Percentiles rank a stretch among this genome's conserved stretches.
These are phyloP conservation scores for Colletotrichum navitas DNA, from an alignment of 2,329 filamentous ascomycete species.

Conservation along the genomic window DNA sequence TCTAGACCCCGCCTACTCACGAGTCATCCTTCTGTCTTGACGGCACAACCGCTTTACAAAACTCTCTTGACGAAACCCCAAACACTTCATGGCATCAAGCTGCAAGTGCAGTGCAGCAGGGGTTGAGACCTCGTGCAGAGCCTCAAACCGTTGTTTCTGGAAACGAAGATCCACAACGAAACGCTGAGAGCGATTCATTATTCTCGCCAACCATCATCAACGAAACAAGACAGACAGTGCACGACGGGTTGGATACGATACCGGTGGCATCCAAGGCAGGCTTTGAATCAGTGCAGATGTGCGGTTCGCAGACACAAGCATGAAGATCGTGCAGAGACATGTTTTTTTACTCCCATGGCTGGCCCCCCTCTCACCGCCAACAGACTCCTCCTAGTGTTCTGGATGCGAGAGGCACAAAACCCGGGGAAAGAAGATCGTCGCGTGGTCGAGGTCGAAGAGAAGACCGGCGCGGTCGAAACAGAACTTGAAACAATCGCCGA, in stretches of 20 bases:
- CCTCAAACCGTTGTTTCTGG: neutral
- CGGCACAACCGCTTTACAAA: neutral
- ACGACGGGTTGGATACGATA: too few species aligned
- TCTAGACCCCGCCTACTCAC: neutral
- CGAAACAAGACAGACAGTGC: neutral
- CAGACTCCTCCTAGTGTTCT: too few species aligned
- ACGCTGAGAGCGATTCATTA: neutral
- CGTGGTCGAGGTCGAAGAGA: neutral
- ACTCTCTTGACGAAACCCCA: neutral
- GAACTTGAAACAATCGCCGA: neutral
- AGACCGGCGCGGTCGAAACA: neutral
- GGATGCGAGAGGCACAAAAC: too few species aligned
- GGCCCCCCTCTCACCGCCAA: neutral
- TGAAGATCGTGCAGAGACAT: neutral
- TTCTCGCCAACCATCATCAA: neutral
- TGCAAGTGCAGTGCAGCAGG: neutral
- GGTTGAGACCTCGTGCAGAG: neutral
- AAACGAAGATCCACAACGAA: neutral
- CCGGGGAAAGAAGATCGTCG: neutral
- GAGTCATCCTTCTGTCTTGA: neutral
- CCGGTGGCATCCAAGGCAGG: too few species aligned
- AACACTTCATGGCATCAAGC: neutral
- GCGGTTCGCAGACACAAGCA: neutral
- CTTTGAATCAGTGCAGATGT: neutral
- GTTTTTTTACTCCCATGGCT: neutral